Evolutionary conservation across 805 yeast species (phyloP), one percentile per base, ranked within the genome.

Genomic region (Saccharomycopsis oosterbeekiorum): DNA sequence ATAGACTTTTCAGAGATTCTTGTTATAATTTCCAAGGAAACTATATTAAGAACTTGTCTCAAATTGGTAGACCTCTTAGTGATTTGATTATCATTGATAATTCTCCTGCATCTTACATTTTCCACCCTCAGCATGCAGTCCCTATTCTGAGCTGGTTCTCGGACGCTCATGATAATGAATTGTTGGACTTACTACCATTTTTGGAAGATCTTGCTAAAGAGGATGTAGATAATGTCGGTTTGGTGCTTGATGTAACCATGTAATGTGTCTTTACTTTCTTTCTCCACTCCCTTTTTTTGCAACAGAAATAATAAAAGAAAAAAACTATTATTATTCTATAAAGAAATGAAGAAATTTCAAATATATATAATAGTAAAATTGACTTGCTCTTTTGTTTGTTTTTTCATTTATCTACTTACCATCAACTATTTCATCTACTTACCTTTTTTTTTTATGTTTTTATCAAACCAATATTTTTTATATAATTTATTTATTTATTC

Each of bases 91-190:
- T 94, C 66, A 84, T 94, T 66, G 99, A 94, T 76, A 94, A 94
- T 74, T 92, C 98, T 1, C 98, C 99, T 0, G 97, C 98, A 2
- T 89, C 97, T n/a, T 94, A 94, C 74, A 85, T 93, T 61, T 89
- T 94, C 78, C 98, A 94, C 71, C 99, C 99, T 21, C 96, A 90
- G 73, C 97, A 94, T 75, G 96, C 98, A 9, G 87, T 94, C 36
- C 99, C 99, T 26, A 89, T 94, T 36, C 89, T 97, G 66, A 86
- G 94, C 72, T 94, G 99, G 99, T 94, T 94, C 78, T 89, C 97
- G 67, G 99, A 94, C 74, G 84, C 94, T 36, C 99, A 94, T 73
- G 99, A 94, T 73, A 92, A 92, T 71, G 99, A 94, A 78, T 79
- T 94, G 68, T 74, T 89, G 64, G 99, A 94, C 74, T 83, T 94